Base-by-base conservation (phyloP, 257 asterid species). In the Solanum chilense region DNA sequence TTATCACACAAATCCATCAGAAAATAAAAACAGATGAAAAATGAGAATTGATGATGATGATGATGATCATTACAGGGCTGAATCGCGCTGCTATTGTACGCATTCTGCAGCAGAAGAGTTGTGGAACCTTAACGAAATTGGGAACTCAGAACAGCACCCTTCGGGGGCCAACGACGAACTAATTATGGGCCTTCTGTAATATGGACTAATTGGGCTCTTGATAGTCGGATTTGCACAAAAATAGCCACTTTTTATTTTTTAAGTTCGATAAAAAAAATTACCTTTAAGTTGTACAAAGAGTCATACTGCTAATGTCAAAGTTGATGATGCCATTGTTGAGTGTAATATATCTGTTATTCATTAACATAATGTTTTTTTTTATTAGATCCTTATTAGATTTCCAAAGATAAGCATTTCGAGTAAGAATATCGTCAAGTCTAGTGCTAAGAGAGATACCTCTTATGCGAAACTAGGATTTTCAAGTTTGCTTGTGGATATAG, bases 41-140 rank as follows among this genome's bases (percentile, higher is more conserved):
- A 13, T 9, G 64, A 7, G 35, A 76, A 77, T 44, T 77, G 58
- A 42, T 76, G 49, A 39, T 18, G 41, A 39, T 18, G 41, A 31
- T 31, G 35, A 39, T 75, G 31, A 2, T 62, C 70, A n/a, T 62
- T 62, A 62, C 82, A 42, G 92, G 77, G 69, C 77, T 47, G 69
- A 90, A 82, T 47, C 91, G 75, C 18, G 91, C 87, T 31, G 94
- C 90, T 82, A 91, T 41, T 47, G 84, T 37, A 82, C 94, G 91
- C 94, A 93, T 92, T 87, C 84, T 90, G 74, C n/a, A 73, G 45
- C 73, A 64, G 44, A 27, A 80, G 27, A 29, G 49, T 62, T 62
- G 31, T 62, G 3, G 29, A n/a, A 62, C 31, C 70, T 62, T 0
- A 5, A 62, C 64, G 84, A 78, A 78, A 44, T 78, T 77, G 12